Conservation (phyloP, 306 rosid species). For the Sophora flavescens region DNA sequence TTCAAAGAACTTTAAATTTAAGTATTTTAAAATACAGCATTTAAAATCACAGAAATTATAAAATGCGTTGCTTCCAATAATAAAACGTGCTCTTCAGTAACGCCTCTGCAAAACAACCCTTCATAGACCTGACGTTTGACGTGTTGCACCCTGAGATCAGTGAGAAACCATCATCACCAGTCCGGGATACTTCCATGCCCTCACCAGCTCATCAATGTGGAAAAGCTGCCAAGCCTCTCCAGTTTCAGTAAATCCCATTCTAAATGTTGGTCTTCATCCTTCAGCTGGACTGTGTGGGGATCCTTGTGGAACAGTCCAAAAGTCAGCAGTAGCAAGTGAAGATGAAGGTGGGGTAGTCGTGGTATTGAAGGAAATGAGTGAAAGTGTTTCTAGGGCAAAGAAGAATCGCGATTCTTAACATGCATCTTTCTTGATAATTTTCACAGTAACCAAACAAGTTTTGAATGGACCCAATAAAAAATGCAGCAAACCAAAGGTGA, state of each 20-base stretch:
- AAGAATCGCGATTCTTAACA: neutral
- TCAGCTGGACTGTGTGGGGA: neutral
- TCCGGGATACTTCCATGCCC: neutral
- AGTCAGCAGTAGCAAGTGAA: neutral
- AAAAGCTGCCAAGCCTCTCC: neutral
- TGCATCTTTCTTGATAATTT: neutral
- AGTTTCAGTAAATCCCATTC: neutral
- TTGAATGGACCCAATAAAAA: neutral
- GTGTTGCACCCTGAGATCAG: neutral
- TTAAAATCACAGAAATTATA: no score
- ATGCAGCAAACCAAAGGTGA: neutral
- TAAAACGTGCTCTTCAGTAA: neutral
- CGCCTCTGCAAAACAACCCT: neutral
- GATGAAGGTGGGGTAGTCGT: neutral
- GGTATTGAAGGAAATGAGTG: neutral
- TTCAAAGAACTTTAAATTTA: no score
- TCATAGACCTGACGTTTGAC: neutral
- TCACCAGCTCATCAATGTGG: no score
- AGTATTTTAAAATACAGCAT: neutral
- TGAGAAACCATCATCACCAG: neutral
- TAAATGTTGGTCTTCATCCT: neutral
- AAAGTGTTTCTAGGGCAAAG: neutral
- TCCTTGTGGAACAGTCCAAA: neutral
- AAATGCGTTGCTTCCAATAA: no score
- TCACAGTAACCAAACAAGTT: neutral